Evolutionary conservation across 2,329 filamentous ascomycete species (phyloP), one percentile per base, ranked within the genome.

Genomic region (Aspergillus phoenicis): DNA sequence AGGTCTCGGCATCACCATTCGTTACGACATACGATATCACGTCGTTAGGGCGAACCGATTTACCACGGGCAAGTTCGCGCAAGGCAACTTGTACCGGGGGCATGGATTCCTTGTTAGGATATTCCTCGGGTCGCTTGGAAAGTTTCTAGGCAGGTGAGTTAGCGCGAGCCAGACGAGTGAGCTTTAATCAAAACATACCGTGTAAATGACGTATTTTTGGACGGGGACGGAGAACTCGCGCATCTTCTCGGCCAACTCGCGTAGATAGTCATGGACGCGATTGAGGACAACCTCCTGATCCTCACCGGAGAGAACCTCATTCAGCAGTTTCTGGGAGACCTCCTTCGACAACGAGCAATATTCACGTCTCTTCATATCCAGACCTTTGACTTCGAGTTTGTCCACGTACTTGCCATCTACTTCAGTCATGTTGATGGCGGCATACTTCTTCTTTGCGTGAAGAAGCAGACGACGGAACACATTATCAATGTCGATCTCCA

Each of bases 401-500:
- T 98, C 94, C 48, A 94, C 83, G 72, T 89, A 96, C 75, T 94
- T 96, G 68, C 93, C 93, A 70, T 96, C 90, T 22, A 91, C 84
- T 70, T 97, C 91, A 6, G 95, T 87, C 75, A 98, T 87, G 75
- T 96, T 98, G 77, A 99, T 91, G 43, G 95, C 95, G 8, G 95
- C 95, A 77, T 99, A 99, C 82, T 99, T 99, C 83, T 99, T 99
- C 85, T 99, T 99, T 30, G 95, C 94, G 73, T 98, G 95, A 13
- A 99, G 83, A 41, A 99, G 81, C 59, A 99, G 90, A 33, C 95
- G 89, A 49, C 94, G 87, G 84, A 99, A 99, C 63, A 98, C 86
- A 71, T 98, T 97, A 78, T 99, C 95, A 67, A 99, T 97, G 72
- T 99, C 95, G 66, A 99, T 99, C 75, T 99, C 96, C 13, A 99